These are phyloP conservation scores for Colletotrichum caudatum DNA, from an alignment of 2,329 filamentous ascomycete species.

Conservation along the genomic window DNA sequence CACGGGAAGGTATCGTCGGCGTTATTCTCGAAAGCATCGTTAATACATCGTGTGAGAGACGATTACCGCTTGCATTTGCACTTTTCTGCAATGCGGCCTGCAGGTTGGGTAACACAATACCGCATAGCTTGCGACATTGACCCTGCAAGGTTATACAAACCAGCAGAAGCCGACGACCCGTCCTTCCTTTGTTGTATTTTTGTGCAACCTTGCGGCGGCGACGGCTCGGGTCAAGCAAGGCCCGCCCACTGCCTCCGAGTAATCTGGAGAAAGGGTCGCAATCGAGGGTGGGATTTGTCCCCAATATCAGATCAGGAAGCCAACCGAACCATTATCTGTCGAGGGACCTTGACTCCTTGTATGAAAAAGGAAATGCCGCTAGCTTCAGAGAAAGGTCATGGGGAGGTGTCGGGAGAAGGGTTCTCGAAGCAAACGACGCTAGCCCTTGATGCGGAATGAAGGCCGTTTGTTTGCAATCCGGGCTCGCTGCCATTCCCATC, in stretches of 20 bases:
- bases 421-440: constrained; percentile 5
- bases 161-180: not conserved
- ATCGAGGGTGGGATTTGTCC: constrained; percentile 3
- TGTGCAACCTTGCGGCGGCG: constrained; percentile 15
- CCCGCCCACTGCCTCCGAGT: not conserved
- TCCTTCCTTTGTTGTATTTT: not conserved
- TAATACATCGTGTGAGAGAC: not conserved
- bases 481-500: constrained; percentile 17
- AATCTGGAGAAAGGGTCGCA: constrained; percentile 24
- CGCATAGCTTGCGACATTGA: not conserved
- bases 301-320: constrained; percentile 2
- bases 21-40: not conserved
- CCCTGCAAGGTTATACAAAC: constrained; percentile 6
- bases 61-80: constrained; percentile 7
- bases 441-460: constrained; percentile 22
- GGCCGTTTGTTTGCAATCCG: constrained; percentile 19
- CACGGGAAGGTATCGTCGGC: too few species aligned
- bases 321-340: constrained; percentile 3
- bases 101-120: not conserved
- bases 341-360: constrained; percentile 8
- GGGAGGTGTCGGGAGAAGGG: constrained; percentile 2
- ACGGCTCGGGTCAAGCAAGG: constrained; percentile 19
- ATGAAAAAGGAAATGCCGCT: constrained; percentile 10
- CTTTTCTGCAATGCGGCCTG: constrained; percentile 1
- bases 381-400: not conserved